Base-by-base conservation (phyloP, 2,329 filamentous ascomycete species). In the Zalaria sp. region DNA sequence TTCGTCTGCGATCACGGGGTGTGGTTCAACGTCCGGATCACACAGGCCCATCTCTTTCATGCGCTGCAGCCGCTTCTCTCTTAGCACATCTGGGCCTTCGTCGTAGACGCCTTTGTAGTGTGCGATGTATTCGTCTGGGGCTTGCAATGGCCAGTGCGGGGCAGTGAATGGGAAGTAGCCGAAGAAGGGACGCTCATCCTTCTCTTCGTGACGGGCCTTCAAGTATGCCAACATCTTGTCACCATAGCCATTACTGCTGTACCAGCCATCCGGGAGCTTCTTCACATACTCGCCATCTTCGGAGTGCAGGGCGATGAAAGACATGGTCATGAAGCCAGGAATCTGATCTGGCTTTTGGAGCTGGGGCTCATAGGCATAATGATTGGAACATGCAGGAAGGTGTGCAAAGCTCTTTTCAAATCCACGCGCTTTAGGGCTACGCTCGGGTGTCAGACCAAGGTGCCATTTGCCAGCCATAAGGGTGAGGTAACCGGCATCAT, bases 401-500 rank as follows among this genome's bases (percentile, higher is more conserved):
- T 76, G 70, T 2, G 75, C 74, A 44, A 79, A 71, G 27, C 68
- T 72, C 11, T 67, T 66, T 44, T 75, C 68, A 48, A 81, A 81
- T 0, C 77, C 76, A 6, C 75, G 64, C 8, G 64, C 66, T 37
- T 68, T 64, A 0, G 76, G 76, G 3, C 66, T 69, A 3, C 67
- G 65, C 48, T 79, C 73, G 0, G 71, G 69, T 0, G 67, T 75
- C 8, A 79, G 57, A 0, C 75, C 75, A 11, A 79, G 57, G 55
- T 79, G 74, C 75, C 75, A 79, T 52, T 80, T 79, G 0, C 76
- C 75, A 4, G 71, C 61, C 68, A 79, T 76, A 4, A 76, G 48
- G 1, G 75, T 79, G 38, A 69, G 63, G 52, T 79, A 79, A 9
- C 75, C 75, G 0, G 62, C 67, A 46, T 78, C 75, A 4, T 62